phyloP scores from a whole-genome alignment of 148 eudicot species.

The Drosera capensis region DNA sequence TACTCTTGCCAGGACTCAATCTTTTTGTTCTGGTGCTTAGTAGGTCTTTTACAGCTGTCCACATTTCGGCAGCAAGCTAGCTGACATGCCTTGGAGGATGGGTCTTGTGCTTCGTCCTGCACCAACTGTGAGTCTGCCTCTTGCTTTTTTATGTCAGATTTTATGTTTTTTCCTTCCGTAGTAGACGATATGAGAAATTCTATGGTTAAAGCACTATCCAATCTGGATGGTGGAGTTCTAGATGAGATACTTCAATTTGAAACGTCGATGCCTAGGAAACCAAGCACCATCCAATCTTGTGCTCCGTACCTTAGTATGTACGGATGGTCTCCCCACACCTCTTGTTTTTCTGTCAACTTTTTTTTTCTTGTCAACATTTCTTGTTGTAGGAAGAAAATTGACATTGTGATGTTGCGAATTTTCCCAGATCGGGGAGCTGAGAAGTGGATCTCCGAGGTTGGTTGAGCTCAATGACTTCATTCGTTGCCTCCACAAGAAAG shows the following conservation, averaged over 20 bases:
- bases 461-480: conserved; percentile 84
- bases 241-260: not conserved
- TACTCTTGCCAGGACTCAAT: not conserved
- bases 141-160: too few relatives aligned
- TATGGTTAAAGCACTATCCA: too few relatives aligned
- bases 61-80: conserved; percentile 95
- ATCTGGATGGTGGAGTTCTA: too few relatives aligned
- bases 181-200: too few relatives aligned
- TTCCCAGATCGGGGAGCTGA: conserved; percentile 75
- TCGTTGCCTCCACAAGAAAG: conserved; percentile 68
- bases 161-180: too few relatives aligned
- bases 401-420: conserved; percentile 3
- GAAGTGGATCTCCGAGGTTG: conserved; percentile 93
- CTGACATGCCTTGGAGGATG: conserved; percentile 99
- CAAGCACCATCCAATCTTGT: too few relatives aligned
- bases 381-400: conserved; percentile 2
- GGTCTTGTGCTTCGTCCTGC: conserved; percentile 99
- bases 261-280: not conserved
- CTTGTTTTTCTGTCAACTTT: not conserved
- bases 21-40: conserved; percentile 22
- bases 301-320: too few relatives aligned
- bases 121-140: conserved; percentile 49
- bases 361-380: not conserved
- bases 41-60: conserved; percentile 98
- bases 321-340: too few relatives aligned